Conservation (phyloP, 2,329 filamentous ascomycete genomes). For the Didymella exigua region DNA sequence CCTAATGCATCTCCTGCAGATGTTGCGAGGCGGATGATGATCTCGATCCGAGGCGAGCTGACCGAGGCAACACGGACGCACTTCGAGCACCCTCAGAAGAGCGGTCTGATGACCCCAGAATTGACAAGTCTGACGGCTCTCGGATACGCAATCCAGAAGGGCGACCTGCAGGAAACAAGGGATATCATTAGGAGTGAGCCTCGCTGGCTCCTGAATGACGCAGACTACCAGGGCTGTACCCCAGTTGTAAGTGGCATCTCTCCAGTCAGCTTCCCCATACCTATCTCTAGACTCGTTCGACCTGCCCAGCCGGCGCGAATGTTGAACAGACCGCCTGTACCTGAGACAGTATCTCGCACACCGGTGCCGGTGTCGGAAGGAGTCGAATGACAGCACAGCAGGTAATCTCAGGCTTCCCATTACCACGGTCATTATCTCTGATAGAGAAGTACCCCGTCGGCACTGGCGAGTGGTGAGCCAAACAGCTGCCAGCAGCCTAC, state of each 20-base stretch:
- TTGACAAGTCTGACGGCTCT: constrained; percentile 74
- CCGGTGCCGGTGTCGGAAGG: constrained; percentile 38
- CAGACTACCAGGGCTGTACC: constrained; percentile 84
- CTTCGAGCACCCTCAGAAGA: constrained; percentile 74
- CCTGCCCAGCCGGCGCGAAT: constrained; percentile 15
- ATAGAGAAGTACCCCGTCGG: constrained; percentile 39
- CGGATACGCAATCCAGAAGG: constrained; percentile 78
- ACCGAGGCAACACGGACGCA: constrained; percentile 75
- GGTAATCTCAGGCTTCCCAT: constrained; percentile 30
- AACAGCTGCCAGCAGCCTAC: constrained; percentile 26
- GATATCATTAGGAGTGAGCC: constrained; percentile 72
- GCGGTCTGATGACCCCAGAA: constrained; percentile 59
- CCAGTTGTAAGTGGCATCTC: constrained; percentile 50
- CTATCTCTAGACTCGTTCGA: constrained; percentile 31
- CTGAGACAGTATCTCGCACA: constrained; percentile 6
- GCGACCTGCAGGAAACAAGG: constrained; percentile 68
- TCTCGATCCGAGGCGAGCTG: constrained; percentile 81
- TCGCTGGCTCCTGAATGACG: constrained; percentile 71
- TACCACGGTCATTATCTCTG: constrained; percentile 33
- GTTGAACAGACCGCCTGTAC: constrained; percentile 11
- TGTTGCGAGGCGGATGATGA: constrained; percentile 72
- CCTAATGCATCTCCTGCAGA: constrained; percentile 68
- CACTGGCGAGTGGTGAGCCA: constrained; percentile 27
- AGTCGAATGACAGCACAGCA: constrained; percentile 13
- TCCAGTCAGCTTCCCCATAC: constrained; percentile 27